Base-by-base conservation (phyloP, 805 yeast genomes). In the Wickerhamiella azyma region DNA sequence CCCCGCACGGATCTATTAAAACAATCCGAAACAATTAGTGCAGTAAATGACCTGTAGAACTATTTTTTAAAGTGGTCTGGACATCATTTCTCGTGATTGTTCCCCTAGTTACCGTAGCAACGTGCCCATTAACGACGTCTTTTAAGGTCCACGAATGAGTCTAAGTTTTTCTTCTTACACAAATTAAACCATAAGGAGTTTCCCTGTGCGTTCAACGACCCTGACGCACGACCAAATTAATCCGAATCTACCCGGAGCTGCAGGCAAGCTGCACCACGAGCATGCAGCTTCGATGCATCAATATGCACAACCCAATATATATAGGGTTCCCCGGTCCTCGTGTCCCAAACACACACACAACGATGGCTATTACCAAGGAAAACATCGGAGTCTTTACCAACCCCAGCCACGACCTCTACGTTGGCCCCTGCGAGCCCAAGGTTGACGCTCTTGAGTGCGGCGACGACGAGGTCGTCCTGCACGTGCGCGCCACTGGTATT, bases 401-500 rank as follows among this genome's bases (percentile, higher is more conserved):
- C 50, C 64, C 63, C 21, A 49, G 51, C 43, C 60, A 60, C 51
- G 61, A 54, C 14, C 56, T 60, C 9, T 59, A 56, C 39, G 57
- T 56, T 7, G 61, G 53, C 7, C 51, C 52, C 10, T 50, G 56
- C 43, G 55, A 49, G 42, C 64, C 62, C n/a, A 45, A 50, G n/a
- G 55, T 53, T 3, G 53, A 54, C 21, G 29, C 46, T 14, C 47
- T 53, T n/a, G 46, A 21, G 35, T 68, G 68, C 14, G 66, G 62
- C 9, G 53, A 56, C 10, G 65, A 63, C 26, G 66, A 69, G 48
- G 83, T 76, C 21, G 58, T 75, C 16, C 70, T 78, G 37, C 77
- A 74, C 56, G 71, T 78, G 37, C 67, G 74, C 50, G 76, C 77
- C 43, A 77, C 83, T 7, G 86, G 86, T 24, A 79, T 80, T 53